phyloP scores from a whole-genome alignment of 2,329 filamentous ascomycete species.

The Ophiostoma sp. region DNA sequence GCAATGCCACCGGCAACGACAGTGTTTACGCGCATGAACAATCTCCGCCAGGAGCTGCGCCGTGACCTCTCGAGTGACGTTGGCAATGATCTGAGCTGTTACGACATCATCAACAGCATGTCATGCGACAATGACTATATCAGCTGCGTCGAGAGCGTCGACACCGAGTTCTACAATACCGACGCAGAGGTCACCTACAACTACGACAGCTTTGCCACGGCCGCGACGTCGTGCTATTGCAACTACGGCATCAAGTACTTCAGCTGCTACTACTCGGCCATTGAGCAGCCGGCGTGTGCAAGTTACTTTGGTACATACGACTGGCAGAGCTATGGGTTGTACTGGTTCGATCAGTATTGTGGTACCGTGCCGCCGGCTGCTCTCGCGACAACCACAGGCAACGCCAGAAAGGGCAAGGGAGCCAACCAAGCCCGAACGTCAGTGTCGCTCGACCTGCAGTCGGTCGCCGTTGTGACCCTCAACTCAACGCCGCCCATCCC shows the following conservation, averaged over 20 bases:
- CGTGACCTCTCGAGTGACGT: background rate
- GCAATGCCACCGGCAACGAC: conserved; percentile 23
- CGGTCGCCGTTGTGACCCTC: conserved; percentile 26
- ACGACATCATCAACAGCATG: background rate
- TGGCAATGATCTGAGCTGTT: background rate
- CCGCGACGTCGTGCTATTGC: conserved; percentile 29
- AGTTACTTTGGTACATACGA: conserved; percentile 23
- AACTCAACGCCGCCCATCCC: conserved; percentile 16
- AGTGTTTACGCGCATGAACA: conserved; percentile 18
- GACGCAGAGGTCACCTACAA: background rate
- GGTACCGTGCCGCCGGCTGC: conserved; percentile 1
- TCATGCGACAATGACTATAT: background rate
- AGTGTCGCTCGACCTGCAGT: conserved; percentile 28
- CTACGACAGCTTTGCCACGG: background rate
- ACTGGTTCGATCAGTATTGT: background rate
- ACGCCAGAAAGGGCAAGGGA: background rate
- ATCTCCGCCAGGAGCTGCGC: conserved; percentile 19
- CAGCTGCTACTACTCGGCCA: conserved; percentile 28
- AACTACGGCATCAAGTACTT: conserved; percentile 29
- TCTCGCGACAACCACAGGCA: background rate
- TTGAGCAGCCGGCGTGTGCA: conserved; percentile 23
- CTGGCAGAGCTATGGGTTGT: conserved; percentile 21
- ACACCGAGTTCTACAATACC: background rate
- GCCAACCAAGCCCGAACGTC: conserved; percentile 24
- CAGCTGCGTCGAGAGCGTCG: conserved; percentile 1